Percentiles rank a stretch among this genome's conserved stretches.
These are phyloP conservation scores for Cadophora sp. DNA, from an alignment of 2,329 filamentous ascomycete species.

Conservation along the genomic window DNA sequence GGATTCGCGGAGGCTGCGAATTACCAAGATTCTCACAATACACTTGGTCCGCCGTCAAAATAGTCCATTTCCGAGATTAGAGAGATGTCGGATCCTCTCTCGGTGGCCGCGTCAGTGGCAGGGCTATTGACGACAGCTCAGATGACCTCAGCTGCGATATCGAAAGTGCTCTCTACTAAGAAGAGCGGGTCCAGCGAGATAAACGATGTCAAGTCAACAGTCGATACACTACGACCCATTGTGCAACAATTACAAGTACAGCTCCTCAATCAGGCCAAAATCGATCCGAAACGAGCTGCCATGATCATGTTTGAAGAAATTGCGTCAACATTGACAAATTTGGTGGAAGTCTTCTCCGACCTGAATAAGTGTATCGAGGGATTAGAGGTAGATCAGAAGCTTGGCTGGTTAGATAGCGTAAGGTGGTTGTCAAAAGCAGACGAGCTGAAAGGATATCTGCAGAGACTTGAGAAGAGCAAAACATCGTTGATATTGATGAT, in stretches of 20 bases:
- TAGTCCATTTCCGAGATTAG: too few relatives aligned
- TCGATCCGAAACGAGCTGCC: constrained; percentile 20
- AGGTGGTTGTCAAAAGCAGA: constrained; percentile 20
- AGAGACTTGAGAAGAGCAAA: constrained; percentile 23
- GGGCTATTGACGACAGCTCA: background rate
- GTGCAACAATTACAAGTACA: constrained; percentile 21
- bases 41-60: too few relatives aligned
- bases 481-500: constrained; percentile 23
- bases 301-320: constrained; percentile 29
- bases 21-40: too few relatives aligned
- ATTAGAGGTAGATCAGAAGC: constrained; percentile 15
- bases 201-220: constrained; percentile 12
- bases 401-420: constrained; percentile 19
- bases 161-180: constrained; percentile 11
- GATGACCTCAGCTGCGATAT: background rate
- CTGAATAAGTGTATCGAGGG: constrained; percentile 19
- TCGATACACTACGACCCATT: constrained; percentile 21
- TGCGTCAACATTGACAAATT: constrained; percentile 20
- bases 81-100: background rate
- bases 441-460: constrained; percentile 17
- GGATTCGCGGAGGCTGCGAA: too few relatives aligned
- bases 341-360: constrained; percentile 26
- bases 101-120: background rate
- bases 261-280: constrained; percentile 7
- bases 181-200: constrained; percentile 17